Conservation (phyloP, 768 basidiomycete species). For the Tricholoma terreum region DNA sequence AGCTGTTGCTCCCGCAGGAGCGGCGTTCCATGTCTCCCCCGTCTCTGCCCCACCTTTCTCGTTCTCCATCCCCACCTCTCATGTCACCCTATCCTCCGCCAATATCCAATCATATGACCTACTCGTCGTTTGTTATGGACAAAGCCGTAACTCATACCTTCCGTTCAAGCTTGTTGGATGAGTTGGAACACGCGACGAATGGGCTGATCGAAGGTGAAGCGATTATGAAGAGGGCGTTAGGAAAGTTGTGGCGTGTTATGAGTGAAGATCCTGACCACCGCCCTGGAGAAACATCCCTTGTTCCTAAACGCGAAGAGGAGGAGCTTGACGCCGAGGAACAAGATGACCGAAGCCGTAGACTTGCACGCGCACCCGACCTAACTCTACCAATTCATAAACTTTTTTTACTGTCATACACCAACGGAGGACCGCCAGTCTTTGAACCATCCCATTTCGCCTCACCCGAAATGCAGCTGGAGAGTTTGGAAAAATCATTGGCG, state of each 20-base stretch:
- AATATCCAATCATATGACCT: conserved; percentile 64
- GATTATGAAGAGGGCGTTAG: conserved; percentile 67
- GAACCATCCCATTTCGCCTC: conserved; percentile 64
- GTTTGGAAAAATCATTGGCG: conserved; percentile 70
- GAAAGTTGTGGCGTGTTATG: conserved; percentile 79
- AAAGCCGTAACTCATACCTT: conserved; percentile 82
- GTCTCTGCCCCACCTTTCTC: conserved; percentile 69
- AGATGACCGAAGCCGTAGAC: conserved; percentile 37
- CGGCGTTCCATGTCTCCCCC: conserved; percentile 71
- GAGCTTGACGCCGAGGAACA: conserved; percentile 50
- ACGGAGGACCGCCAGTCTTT: conserved; percentile 43
- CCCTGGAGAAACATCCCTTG: conserved; percentile 36
- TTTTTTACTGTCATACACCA: conserved; percentile 53
- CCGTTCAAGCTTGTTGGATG: conserved; percentile 72
- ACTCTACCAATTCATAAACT: conserved; percentile 64
- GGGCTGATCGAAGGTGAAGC: conserved; percentile 83
- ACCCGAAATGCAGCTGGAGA: conserved; percentile 65
- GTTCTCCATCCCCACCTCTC: conserved; percentile 74
- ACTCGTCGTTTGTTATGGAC: conserved; percentile 84
- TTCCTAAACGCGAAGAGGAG: conserved; percentile 68
- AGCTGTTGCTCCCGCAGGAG: conserved; percentile 57
- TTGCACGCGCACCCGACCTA: conserved; percentile 64
- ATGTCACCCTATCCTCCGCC: conserved; percentile 74
- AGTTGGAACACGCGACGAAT: conserved; percentile 79
- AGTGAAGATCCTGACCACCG: conserved; percentile 60